Evolutionary conservation across 1,284 basidiomycete genomes (phyloP), one percentile per base, ranked within the genome.

Genomic region (Afroboletus lepidellus): DNA sequence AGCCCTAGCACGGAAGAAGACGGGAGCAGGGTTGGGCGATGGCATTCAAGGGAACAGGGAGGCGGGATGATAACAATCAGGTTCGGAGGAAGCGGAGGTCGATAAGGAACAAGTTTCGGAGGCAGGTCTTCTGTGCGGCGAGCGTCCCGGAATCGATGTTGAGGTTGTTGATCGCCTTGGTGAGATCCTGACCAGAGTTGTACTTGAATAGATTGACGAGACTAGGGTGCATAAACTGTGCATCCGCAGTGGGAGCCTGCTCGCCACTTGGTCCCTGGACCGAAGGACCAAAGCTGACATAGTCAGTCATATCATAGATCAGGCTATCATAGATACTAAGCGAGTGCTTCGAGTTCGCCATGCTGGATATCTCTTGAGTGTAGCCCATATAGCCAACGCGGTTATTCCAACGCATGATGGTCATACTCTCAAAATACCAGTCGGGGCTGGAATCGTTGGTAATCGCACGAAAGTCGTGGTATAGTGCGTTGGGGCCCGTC

Each of bases 371-470:
- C 56, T 90, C 86, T 63, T 85, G 85, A 21, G 92, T 94, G 68
- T 85, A 92, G 1, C 94, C 97, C 60, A 97, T 72, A 70, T 96
- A 98, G 0, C 96, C 95, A 42, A 87, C 81, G 47, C 94, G 87
- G 63, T 85, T 87, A 53, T 84, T 89, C 77, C 88, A 95, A 6
- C 94, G 89, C 84, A 99, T 87, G 62, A 81, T 74, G 7, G 88
- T 85, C 93, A 95, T 95, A 58, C 77, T 81, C 74, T 99, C 91
- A 60, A 90, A 94, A 72, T 99, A 99, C 97, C 96, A 99, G 69
- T 99, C 96, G 0, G 94, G 94, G 21, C 95, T 84, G 0, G 88
- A 87, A 66, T 99, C 95, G 55, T 87, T 89, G 25, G 87, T 90
- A 63, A 77, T 86, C 0, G 83, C 85, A 38, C 94, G 88, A 83